These are phyloP conservation scores for Chondrus crispus DNA, from an alignment of 23 red algal genomes.

Conservation along the genomic window DNA sequence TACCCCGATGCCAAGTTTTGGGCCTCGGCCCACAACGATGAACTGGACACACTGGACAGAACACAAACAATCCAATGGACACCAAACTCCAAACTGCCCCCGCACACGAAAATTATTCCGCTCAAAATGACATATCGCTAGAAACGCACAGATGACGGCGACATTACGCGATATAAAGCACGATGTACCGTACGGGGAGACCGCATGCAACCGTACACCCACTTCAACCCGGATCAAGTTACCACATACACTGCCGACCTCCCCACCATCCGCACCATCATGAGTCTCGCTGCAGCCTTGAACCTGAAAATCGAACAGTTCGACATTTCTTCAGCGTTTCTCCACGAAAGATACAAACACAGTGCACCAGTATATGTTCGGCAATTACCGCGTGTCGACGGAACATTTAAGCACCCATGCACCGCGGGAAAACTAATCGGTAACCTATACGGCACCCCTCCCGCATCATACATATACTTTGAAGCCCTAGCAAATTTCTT, in stretches of 20 bases:
- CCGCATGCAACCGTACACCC: neutral
- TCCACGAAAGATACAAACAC: constrained; percentile 23
- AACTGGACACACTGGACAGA: constrained; percentile 24
- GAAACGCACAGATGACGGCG: neutral
- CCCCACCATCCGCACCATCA: neutral
- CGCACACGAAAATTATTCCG: neutral
- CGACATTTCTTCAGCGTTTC: constrained; percentile 18
- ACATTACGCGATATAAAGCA: neutral
- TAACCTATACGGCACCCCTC: constrained; percentile 34
- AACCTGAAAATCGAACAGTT: neutral
- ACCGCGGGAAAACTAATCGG: neutral
- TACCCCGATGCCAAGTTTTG: constrained; percentile 17
- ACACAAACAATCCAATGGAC: neutral
- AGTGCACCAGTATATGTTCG: neutral
- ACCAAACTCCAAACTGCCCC: neutral
- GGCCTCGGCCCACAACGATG: neutral
- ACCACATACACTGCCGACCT: neutral
- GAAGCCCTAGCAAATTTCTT: neutral
- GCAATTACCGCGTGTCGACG: neutral
- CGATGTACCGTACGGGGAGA: neutral
- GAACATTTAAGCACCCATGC: neutral
- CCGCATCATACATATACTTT: neutral
- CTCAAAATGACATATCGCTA: neutral
- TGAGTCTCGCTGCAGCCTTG: neutral
- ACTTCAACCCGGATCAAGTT: neutral